Evolutionary conservation across 2,329 filamentous ascomycete genomes (phyloP), one percentile per base, ranked within the genome.

Genomic region (Talaromyces sp.): DNA sequence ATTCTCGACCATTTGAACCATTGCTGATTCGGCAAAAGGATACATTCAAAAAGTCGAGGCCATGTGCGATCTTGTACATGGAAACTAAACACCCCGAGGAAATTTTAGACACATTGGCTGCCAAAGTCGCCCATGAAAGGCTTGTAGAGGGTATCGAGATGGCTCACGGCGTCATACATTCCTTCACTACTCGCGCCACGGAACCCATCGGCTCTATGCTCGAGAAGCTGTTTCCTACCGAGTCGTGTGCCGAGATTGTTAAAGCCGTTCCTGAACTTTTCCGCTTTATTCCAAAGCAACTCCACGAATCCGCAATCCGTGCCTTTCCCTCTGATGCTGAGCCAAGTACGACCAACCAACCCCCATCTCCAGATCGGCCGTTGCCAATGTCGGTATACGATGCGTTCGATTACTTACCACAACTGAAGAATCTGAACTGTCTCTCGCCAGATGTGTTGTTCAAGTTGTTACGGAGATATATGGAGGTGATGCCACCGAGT

Each of bases 1-100:
- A 96, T 72, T 80, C 83, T 1, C 85, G 92, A 17, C 75, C 79
- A 1, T 86, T 85, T 67, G 90, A 96, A 67, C 89, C 91, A 0
- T 77, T 96, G 17, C 72, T 77, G 26, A 81, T 84, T 2, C 62
- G 77, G 4, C 56, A 73, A 0, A 68, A 81, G 0, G 92, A 96
- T 65, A 88, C 91, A 67, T 90, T 81, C 70, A 91, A 90, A 1
- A 77, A 81, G 3, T 62, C 65, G 6, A 65, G 65, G 19, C 65
- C 75, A 7, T 68, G 71, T 7, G 68, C 71, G 0, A 61, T 76
- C 12, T 57, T 75, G 10, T 74, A 74, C 62, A 73, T 76, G 54
- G 72, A 72, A 60, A 63, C 71, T 3, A 64, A 75, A 56, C 46
- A 67, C 19, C 65, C 71, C 32, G 55, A 58, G 4, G 26, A 8